phyloP scores from a whole-genome alignment of 495 filamentous ascomycete species.

The Coniosporium apollinis region DNA sequence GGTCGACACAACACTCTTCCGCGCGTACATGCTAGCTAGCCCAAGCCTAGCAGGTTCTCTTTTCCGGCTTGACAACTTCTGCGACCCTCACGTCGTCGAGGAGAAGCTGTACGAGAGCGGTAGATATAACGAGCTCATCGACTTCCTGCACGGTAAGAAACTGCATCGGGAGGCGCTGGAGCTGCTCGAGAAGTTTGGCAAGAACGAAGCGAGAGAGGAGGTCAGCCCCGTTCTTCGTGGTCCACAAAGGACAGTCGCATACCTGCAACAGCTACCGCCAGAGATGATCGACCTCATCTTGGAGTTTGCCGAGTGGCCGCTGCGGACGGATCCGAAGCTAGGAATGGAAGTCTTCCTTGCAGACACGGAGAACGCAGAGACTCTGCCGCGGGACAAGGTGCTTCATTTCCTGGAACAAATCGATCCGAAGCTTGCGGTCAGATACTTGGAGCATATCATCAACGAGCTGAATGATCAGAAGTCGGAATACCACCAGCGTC shows the following conservation, averaged over 20 bases:
- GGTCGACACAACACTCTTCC: slow-evolving; percentile 87
- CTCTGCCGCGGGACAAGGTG: slow-evolving; percentile 58
- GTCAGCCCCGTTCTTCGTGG: slow-evolving; percentile 57
- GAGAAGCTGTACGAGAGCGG: slow-evolving; percentile 76
- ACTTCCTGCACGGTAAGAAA: slow-evolving; percentile 92
- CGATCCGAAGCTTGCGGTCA: slow-evolving; percentile 51
- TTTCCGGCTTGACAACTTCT: slow-evolving; percentile 94
- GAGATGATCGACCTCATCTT: slow-evolving; percentile 82
- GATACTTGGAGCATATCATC: slow-evolving; percentile 85
- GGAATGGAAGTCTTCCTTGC: slow-evolving; percentile 92
- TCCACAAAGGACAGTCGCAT: slow-evolving; percentile 69
- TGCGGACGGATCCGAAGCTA: slow-evolving; percentile 50
- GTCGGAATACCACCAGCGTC: slow-evolving; percentile 69
- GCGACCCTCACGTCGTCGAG: slow-evolving; percentile 88
- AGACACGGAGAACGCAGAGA: slow-evolving; percentile 91
- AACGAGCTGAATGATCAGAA: slow-evolving; percentile 69
- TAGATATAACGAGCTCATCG: slow-evolving; percentile 84
- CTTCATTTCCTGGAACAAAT: slow-evolving; percentile 54
- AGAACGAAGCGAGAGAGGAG: slow-evolving; percentile 45
- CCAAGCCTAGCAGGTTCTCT: slow-evolving; percentile 75
- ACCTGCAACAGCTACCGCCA: slow-evolving; percentile 73
- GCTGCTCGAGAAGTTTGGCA: slow-evolving; percentile 67
- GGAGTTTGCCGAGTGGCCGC: slow-evolving; percentile 80
- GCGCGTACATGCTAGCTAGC: slow-evolving; percentile 77
- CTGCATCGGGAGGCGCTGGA: slow-evolving; percentile 79